Conservation (phyloP, 352 stramenopile species). For the Phytophthora uliginosa region DNA sequence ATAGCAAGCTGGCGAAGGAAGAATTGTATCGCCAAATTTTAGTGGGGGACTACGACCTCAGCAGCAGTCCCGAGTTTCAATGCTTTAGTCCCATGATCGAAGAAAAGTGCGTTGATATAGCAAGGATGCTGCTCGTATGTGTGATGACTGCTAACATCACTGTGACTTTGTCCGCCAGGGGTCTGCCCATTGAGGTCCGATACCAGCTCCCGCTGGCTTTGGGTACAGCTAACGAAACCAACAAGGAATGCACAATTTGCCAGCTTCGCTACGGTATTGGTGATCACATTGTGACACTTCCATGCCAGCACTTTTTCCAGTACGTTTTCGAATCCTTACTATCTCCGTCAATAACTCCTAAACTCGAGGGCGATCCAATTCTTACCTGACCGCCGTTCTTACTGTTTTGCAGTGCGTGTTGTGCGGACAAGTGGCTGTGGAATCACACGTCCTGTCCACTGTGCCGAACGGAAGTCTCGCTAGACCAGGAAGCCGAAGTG, state of each 20-base stretch:
- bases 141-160: slow-evolving; percentile 14
- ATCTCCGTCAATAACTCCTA: neutral
- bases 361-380: neutral
- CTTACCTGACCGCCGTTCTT: slow-evolving; percentile 11
- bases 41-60: slow-evolving; percentile 60
- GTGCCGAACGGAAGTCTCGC: slow-evolving; percentile 81
- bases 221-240: slow-evolving; percentile 83
- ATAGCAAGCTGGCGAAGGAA: slow-evolving; percentile 68
- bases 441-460: slow-evolving; percentile 89
- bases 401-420: slow-evolving; percentile 64
- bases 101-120: slow-evolving; percentile 65
- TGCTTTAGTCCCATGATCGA: slow-evolving; percentile 78
- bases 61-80: slow-evolving; percentile 79
- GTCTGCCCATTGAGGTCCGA: slow-evolving; percentile 79
- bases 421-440: slow-evolving; percentile 89
- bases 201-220: slow-evolving; percentile 84
- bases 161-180: slow-evolving; percentile 40
- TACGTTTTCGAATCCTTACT: slow-evolving; percentile 41
- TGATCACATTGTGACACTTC: slow-evolving; percentile 86
- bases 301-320: slow-evolving; percentile 91
- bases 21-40: slow-evolving; percentile 76
- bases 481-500: slow-evolving; percentile 55
- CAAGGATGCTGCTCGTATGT: neutral
- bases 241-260: slow-evolving; percentile 90
- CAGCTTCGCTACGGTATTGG: slow-evolving; percentile 87